Percentiles rank a stretch among this genome's conserved stretches.
Evolutionary conservation across 768 basidiomycete species (phyloP).

Genomic region (Clathrus columnatus): DNA sequence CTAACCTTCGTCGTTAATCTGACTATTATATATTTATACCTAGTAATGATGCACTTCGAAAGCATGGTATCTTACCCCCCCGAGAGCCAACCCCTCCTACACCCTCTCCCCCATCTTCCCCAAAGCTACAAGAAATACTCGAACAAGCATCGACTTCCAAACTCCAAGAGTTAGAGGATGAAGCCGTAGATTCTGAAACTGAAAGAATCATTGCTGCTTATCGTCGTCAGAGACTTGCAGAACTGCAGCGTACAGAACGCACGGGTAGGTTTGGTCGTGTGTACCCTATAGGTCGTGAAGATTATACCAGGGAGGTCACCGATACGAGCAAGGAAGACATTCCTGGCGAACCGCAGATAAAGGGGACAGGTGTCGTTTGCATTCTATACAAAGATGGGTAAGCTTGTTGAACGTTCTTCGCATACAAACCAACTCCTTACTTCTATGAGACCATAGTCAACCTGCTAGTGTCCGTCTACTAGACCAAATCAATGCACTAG

Average conservation of each 20-base stretch:
- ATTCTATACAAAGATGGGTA: constrained; percentile 95
- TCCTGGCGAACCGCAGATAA: constrained; percentile 52
- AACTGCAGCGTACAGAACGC: constrained; percentile 49
- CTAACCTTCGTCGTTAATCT: neutral
- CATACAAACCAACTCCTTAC: too few relatives aligned
- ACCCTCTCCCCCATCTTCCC: constrained; percentile 77
- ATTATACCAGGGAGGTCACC: constrained; percentile 92
- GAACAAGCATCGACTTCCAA: constrained; percentile 55
- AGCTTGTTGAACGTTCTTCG: too few relatives aligned
- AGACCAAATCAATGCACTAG: constrained; percentile 60
- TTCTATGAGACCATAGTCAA: too few relatives aligned
- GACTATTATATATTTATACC: constrained; percentile 2
- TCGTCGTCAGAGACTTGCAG: constrained; percentile 52
- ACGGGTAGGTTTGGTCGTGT: constrained; percentile 73
- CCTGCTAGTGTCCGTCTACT: constrained; percentile 72
- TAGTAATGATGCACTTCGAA: constrained; percentile 90
- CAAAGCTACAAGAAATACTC: constrained; percentile 58
- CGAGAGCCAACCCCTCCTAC: constrained; percentile 56
- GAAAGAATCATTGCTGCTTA: constrained; percentile 65
- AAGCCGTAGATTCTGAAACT: constrained; percentile 65
- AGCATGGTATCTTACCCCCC: constrained; percentile 84
- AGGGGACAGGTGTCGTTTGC: constrained; percentile 88
- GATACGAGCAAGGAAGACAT: constrained; percentile 75
- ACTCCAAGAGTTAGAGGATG: constrained; percentile 61
- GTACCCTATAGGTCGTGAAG: constrained; percentile 83